These are phyloP conservation scores for Eucalyptus albens DNA, from an alignment of 345 rosid species.

Conservation along the genomic window DNA sequence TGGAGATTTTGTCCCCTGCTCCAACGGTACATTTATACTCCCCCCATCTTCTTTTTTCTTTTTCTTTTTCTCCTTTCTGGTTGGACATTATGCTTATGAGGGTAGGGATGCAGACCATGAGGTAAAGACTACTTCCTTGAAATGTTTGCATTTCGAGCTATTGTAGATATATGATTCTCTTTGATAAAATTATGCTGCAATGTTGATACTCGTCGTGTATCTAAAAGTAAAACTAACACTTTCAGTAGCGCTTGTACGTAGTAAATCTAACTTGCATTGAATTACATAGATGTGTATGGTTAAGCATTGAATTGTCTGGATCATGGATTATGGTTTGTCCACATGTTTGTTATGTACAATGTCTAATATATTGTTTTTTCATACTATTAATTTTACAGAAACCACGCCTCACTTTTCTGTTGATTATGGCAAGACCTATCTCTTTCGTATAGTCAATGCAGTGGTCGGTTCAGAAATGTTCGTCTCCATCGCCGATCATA, in stretches of 20 bases:
- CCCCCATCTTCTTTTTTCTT: too few relatives aligned
- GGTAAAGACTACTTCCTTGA: not conserved
- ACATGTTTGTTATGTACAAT: too few relatives aligned
- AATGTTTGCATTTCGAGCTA: not conserved
- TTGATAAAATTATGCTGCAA: too few relatives aligned
- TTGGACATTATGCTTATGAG: not conserved
- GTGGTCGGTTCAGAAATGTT: conserved; percentile 6
- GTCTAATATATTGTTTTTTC: too few relatives aligned
- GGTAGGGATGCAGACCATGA: not conserved
- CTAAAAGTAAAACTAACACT: too few relatives aligned
- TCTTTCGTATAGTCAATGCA: conserved; percentile 17
- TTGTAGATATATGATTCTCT: too few relatives aligned
- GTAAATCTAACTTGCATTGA: not conserved
- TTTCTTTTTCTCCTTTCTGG: not conserved
- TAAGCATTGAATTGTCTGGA: not conserved
- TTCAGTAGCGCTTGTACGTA: not conserved
- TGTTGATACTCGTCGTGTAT: too few relatives aligned
- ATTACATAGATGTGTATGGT: not conserved
- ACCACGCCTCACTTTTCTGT: not conserved
- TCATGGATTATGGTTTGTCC: not conserved
- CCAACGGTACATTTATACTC: not conserved
- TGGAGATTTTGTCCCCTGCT: not conserved
- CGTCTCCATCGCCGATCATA: conserved; percentile 11
- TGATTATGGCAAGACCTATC: conserved; percentile 8
- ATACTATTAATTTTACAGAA: not conserved